These are phyloP conservation scores for Rhizomucor miehei DNA, from an alignment of 371 early-diverging fungal genomes.

Conservation along the genomic window DNA sequence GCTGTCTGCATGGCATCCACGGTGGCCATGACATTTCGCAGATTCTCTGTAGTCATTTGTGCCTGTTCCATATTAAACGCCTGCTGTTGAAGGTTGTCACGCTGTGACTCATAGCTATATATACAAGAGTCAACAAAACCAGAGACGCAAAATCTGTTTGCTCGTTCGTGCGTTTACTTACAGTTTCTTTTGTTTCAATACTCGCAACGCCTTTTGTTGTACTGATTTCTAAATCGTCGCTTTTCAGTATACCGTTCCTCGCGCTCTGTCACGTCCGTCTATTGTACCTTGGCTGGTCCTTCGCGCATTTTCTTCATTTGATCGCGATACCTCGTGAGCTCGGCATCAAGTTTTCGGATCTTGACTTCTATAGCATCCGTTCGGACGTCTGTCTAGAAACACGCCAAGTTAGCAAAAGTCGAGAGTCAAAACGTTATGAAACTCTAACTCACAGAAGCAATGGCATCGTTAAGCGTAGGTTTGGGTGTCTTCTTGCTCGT, in stretches of 20 bases:
- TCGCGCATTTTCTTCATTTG: constrained; percentile 93
- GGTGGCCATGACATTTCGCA: constrained; percentile 89
- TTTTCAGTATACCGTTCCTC: not conserved
- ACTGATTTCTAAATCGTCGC: constrained; percentile 66
- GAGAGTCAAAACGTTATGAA: not conserved
- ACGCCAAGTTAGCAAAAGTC: not conserved
- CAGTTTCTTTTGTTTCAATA: constrained; percentile 91
- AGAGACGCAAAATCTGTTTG: too few species aligned
- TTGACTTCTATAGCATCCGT: constrained; percentile 89
- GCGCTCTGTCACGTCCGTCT: not conserved
- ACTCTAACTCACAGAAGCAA: constrained; percentile 25
- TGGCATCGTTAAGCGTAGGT: constrained; percentile 42
- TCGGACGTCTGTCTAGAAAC: constrained; percentile 77
- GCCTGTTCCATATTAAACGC: constrained; percentile 98
- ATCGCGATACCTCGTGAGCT: constrained; percentile 85
- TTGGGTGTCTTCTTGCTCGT: constrained; percentile 35
- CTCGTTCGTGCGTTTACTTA: constrained; percentile 32
- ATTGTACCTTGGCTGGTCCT: constrained; percentile 82
- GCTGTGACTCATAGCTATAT: constrained; percentile 82
- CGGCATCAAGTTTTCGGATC: constrained; percentile 90
- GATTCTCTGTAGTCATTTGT: constrained; percentile 89
- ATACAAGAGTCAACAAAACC: too few species aligned
- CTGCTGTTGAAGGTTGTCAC: constrained; percentile 91
- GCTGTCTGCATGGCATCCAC: constrained; percentile 94
- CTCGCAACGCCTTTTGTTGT: constrained; percentile 86